Conservation (phyloP, 2,329 filamentous ascomycete species). For the Fusarium cicatricum region DNA sequence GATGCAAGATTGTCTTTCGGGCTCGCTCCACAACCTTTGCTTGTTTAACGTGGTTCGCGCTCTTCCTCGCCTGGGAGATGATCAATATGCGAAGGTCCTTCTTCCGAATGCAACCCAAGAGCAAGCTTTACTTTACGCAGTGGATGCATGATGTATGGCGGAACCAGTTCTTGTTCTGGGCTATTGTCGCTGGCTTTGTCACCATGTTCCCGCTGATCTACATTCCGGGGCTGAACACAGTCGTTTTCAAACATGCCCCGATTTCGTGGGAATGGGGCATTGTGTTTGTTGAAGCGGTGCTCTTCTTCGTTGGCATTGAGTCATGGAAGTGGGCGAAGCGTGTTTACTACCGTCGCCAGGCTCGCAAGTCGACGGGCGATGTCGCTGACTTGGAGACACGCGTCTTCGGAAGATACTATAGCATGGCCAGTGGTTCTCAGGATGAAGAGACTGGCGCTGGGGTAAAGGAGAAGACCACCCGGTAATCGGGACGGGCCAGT, state of each 20-base stretch:
- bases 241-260: conserved; percentile 65
- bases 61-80: conserved; percentile 81
- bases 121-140: conserved; percentile 67
- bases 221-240: conserved; percentile 64
- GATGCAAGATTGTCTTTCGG: conserved; percentile 70
- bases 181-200: conserved; percentile 57
- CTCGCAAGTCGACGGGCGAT: conserved; percentile 31
- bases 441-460: conserved; percentile 30
- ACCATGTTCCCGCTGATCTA: conserved; percentile 62
- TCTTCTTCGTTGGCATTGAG: conserved; percentile 68
- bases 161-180: conserved; percentile 75
- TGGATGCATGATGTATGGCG: conserved; percentile 73
- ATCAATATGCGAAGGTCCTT: conserved; percentile 74
- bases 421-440: conserved; percentile 25
- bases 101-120: conserved; percentile 74
- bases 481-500: not conserved
- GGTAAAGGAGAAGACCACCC: conserved; percentile 2
- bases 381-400: conserved; percentile 45
- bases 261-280: conserved; percentile 70
- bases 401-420: conserved; percentile 46
- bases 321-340: conserved; percentile 67
- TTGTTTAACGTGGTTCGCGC: conserved; percentile 75
- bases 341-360: conserved; percentile 47
- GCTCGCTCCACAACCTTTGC: conserved; percentile 77
- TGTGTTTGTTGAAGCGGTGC: conserved; percentile 59